These are phyloP conservation scores for Arabis hirsuta DNA, from an alignment of 345 rosid species.

Conservation along the genomic window DNA sequence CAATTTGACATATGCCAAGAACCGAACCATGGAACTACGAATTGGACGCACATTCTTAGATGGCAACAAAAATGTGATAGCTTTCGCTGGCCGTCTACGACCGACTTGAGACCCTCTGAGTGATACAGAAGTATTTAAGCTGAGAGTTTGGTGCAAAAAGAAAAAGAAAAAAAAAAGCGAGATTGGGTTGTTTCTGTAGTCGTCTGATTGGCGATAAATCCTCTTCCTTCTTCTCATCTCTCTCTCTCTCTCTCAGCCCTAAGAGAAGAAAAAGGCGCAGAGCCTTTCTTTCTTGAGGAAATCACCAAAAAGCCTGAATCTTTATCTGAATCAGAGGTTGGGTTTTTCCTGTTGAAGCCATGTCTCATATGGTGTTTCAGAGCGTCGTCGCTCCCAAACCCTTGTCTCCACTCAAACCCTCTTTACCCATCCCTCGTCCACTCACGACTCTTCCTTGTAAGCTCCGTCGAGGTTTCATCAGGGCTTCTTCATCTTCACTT, in stretches of 20 bases:
- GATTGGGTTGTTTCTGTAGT: slow-evolving; percentile 47
- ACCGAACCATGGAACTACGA: slow-evolving; percentile 1
- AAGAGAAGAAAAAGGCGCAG: slow-evolving; percentile 23
- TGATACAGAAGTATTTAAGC: background rate
- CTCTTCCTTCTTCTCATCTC: slow-evolving; percentile 33
- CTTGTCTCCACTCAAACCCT: slow-evolving; percentile 46
- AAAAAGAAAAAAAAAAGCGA: background rate
- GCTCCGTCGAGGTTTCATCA: slow-evolving; percentile 48
- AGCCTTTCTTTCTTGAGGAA: slow-evolving; percentile 25
- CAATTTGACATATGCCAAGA: slow-evolving; percentile 6
- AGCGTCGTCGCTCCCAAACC: slow-evolving; percentile 49
- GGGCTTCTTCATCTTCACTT: slow-evolving; percentile 45
- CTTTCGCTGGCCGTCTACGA: background rate
- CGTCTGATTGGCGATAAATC: slow-evolving; percentile 45
- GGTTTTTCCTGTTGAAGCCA: slow-evolving; percentile 20
- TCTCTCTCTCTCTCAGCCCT: slow-evolving; percentile 31
- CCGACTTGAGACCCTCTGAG: slow-evolving; percentile 20
- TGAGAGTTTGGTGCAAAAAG: slow-evolving; percentile 26
- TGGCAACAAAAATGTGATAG: background rate
- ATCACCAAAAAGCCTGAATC: slow-evolving; percentile 6
- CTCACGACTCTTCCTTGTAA: slow-evolving; percentile 42
- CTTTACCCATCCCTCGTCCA: slow-evolving; percentile 46
- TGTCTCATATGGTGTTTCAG: slow-evolving; percentile 57
- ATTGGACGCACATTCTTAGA: slow-evolving; percentile 4
- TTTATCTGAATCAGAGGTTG: slow-evolving; percentile 11